These are phyloP conservation scores for Myxozyma nipponensis DNA, from an alignment of 805 yeast genomes.

Conservation along the genomic window DNA sequence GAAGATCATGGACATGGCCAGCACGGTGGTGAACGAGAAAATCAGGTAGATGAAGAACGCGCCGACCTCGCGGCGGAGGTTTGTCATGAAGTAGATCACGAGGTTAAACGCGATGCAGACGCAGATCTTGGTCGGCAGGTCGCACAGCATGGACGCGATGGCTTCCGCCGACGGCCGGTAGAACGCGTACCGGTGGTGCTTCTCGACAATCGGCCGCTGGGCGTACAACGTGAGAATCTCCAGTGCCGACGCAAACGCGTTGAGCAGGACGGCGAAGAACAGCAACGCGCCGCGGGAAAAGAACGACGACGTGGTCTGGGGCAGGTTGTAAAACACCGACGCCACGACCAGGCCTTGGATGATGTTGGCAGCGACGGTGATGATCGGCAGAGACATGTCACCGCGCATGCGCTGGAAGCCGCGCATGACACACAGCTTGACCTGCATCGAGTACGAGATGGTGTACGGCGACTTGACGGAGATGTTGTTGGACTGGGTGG, in stretches of 20 bases:
- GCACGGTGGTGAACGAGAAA: conserved; percentile 44
- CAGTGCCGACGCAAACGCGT: conserved; percentile 45
- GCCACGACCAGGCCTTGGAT: conserved; percentile 60
- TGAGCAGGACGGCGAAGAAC: conserved; percentile 44
- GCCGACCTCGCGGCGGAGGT: conserved; percentile 48
- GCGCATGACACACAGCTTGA: conserved; percentile 33
- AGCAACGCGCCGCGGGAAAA: conserved; percentile 61
- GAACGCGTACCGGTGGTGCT: conserved; percentile 67
- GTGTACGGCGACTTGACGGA: conserved; percentile 45
- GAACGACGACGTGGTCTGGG: conserved; percentile 51
- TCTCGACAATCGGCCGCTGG: conserved; percentile 58
- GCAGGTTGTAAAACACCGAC: conserved; percentile 56
- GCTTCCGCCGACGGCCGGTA: conserved; percentile 76
- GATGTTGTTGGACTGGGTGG: conserved; percentile 40
- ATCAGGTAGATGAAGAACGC: conserved; percentile 52
- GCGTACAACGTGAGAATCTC: conserved; percentile 46
- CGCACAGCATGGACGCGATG: conserved; percentile 55
- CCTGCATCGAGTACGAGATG: conserved; percentile 47
- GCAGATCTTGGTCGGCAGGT: conserved; percentile 57
- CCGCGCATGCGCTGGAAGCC: conserved; percentile 50
- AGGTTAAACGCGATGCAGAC: conserved; percentile 46
- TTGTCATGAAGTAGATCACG: conserved; percentile 55
- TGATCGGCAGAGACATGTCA: conserved; percentile 50
- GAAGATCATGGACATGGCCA: conserved; percentile 51
- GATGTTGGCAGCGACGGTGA: conserved; percentile 47